Base-by-base conservation (phyloP, 148 eudicot genomes). In the Rhododendron williamsianum region DNA sequence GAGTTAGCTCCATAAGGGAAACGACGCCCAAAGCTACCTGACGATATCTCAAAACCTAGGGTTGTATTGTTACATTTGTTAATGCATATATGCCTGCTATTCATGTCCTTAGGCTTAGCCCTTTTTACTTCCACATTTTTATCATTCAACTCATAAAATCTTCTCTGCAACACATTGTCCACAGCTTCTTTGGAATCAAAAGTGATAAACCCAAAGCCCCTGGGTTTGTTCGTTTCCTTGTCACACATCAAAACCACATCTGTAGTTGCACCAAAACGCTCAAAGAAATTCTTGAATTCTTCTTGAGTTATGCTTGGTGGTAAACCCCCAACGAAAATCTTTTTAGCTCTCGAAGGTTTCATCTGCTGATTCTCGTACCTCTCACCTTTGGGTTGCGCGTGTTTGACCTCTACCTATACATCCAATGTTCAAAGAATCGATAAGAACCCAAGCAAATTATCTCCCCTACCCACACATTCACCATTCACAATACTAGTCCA, bases 291-390 rank as follows among this genome's bases (percentile, higher is more conserved):
- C 73, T 81, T 86, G 35, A 86, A 81, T 6, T 81, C 84, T n/a
- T 74, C 84, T 33, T 30, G 38, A 0, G 84, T 81, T n/a, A 86
- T 51, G 46, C 11, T 69, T 12, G 16, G 56, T 6, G 84, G 80
- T 38, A 86, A 81, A 41, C 87, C 87, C 16, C 87, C 87, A 18
- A 86, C 87, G 73, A 86, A 86, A 49, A 86, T 81, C 81, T 86
- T 86, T 25, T 41, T 81, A 6, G 33, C 10, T 4, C 25, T 81
- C 3, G 1, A 25, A 9, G 19, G 65, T 23, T 18, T 21, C 27
- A 4, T 56, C 6, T 51, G 43, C 52, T 78, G 81, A 52, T 49
- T 69, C 1, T 9, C 4, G 46, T 7, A 35, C 65, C 7, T 46
- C 78, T 69, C 78, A 71, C 25, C 38, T 83, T 83, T 83, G 46